Evolutionary conservation across 169 alveolate genomes (phyloP).

Genomic region (Besnoitia besnoiti): DNA sequence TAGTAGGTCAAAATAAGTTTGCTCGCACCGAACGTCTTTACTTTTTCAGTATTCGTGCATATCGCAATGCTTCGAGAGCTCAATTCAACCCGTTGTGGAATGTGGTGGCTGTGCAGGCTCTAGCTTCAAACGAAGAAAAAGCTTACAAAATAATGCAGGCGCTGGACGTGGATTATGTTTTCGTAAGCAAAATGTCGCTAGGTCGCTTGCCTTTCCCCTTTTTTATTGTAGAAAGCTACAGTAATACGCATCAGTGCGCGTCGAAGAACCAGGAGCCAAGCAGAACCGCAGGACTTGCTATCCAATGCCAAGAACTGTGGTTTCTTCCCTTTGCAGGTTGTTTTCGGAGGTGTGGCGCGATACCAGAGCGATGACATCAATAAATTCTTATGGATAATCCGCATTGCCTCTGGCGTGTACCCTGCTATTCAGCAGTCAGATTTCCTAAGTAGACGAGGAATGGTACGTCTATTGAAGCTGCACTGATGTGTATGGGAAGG

Average conservation of each 20-base stretch:
- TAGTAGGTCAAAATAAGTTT: no score
- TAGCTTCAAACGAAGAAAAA: slow-evolving; percentile 94
- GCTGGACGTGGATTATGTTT: slow-evolving; percentile 95
- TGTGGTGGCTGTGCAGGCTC: slow-evolving; percentile 76
- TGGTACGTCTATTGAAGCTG: slow-evolving; percentile 36
- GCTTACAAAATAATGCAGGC: slow-evolving; percentile 90
- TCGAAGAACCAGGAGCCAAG: no score
- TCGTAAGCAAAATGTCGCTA: slow-evolving; percentile 75
- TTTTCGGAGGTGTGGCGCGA: slow-evolving; percentile 96
- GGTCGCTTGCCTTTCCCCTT: no score
- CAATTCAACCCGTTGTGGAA: no score
- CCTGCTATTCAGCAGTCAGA: slow-evolving; percentile 82
- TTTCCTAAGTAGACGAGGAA: slow-evolving; percentile 72
- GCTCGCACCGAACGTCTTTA: no score
- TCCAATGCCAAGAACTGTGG: background rate
- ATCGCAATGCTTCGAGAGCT: no score
- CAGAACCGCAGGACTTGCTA: no score
- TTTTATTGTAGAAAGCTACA: no score
- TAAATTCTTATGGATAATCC: slow-evolving; percentile 97
- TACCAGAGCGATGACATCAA: slow-evolving; percentile 97
- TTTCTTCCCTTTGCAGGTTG: slow-evolving; percentile 75
- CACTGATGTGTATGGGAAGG: background rate
- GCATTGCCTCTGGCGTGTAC: slow-evolving; percentile 95
- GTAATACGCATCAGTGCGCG: no score
- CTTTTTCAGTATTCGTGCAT: background rate